A percentile compares a stretch with the other conserved stretches of the same genome.
Conservation (phyloP, 2,329 filamentous ascomycete species). For the Fusarium anguioides region DNA sequence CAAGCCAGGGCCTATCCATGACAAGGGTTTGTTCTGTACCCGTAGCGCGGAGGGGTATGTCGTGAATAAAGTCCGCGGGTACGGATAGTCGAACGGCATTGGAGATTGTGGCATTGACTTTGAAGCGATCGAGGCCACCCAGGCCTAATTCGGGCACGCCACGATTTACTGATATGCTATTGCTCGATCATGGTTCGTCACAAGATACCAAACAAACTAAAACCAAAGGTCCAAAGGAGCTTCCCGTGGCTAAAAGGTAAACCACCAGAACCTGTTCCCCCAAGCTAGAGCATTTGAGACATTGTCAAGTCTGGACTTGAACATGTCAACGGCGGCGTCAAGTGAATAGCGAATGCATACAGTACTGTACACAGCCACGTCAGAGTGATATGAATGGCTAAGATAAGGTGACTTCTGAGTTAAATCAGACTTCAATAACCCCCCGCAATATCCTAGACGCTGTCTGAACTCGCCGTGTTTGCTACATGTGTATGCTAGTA, state of each 20-base stretch:
- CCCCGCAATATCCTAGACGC: conserved; percentile 6
- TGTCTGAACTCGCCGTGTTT: not conserved
- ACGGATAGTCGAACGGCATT: not conserved
- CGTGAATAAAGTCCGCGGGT: not conserved
- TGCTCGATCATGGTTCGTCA: conserved; percentile 36
- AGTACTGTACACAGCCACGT: conserved; percentile 27
- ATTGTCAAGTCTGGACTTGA: conserved; percentile 20
- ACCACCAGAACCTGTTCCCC: conserved; percentile 2
- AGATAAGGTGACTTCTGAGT: conserved; percentile 18
- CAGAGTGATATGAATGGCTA: conserved; percentile 25
- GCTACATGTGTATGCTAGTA: not conserved
- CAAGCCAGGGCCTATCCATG: conserved; percentile 14
- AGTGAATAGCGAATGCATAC: not conserved
- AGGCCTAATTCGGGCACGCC: conserved; percentile 37
- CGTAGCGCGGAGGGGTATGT: conserved; percentile 8
- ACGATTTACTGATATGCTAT: conserved; percentile 30
- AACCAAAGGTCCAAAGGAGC: conserved; percentile 31
- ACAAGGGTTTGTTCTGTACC: conserved; percentile 22
- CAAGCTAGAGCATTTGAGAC: conserved; percentile 14
- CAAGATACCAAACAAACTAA: conserved; percentile 20
- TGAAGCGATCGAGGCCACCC: conserved; percentile 42
- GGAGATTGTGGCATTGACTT: not conserved
- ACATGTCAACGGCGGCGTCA: conserved; percentile 14
- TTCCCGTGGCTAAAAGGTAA: conserved; percentile 35
- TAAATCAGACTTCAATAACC: conserved; percentile 22